These are phyloP conservation scores for Chaetomium olivaceum DNA, from an alignment of 2,329 filamentous ascomycete genomes.

Conservation along the genomic window DNA sequence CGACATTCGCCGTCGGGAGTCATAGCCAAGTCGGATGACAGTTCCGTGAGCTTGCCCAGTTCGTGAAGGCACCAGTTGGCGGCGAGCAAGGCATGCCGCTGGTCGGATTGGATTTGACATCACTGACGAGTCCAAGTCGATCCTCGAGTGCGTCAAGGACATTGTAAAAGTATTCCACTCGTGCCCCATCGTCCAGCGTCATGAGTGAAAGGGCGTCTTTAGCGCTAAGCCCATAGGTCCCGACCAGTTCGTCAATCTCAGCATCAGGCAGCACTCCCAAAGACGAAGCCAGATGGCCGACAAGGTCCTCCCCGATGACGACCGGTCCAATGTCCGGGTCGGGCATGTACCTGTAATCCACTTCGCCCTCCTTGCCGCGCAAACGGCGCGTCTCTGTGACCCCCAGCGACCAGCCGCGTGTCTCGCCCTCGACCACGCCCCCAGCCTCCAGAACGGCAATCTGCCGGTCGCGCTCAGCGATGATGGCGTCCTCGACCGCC, in stretches of 20 bases:
- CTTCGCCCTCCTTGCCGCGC: slow-evolving; percentile 91
- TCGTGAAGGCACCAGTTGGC: slow-evolving; percentile 75
- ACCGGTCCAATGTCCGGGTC: slow-evolving; percentile 87
- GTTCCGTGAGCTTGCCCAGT: slow-evolving; percentile 66
- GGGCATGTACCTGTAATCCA: slow-evolving; percentile 98
- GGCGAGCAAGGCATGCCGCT: slow-evolving; percentile 48
- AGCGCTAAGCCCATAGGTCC: slow-evolving; percentile 65
- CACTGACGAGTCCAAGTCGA: slow-evolving; percentile 21
- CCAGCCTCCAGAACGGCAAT: slow-evolving; percentile 77
- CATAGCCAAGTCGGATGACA: slow-evolving; percentile 40
- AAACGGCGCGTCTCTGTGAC: slow-evolving; percentile 77
- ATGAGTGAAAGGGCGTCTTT: slow-evolving; percentile 85
- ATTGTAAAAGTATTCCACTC: slow-evolving; percentile 78
- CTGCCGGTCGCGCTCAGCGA: slow-evolving; percentile 86
- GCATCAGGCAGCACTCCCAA: slow-evolving; percentile 73
- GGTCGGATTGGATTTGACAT: slow-evolving; percentile 27
- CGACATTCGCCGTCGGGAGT: slow-evolving; percentile 51
- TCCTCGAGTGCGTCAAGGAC: slow-evolving; percentile 54
- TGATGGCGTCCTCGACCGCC: slow-evolving; percentile 90
- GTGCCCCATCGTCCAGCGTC: slow-evolving; percentile 72
- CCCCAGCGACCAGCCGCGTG: slow-evolving; percentile 87
- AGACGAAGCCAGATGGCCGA: slow-evolving; percentile 61
- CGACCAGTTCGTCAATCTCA: slow-evolving; percentile 62
- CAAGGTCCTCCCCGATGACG: slow-evolving; percentile 68
- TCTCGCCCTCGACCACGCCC: slow-evolving; percentile 77